Evolutionary conservation across 2,329 filamentous ascomycete species (phyloP).

Genomic region (Diaporthe vexans): DNA sequence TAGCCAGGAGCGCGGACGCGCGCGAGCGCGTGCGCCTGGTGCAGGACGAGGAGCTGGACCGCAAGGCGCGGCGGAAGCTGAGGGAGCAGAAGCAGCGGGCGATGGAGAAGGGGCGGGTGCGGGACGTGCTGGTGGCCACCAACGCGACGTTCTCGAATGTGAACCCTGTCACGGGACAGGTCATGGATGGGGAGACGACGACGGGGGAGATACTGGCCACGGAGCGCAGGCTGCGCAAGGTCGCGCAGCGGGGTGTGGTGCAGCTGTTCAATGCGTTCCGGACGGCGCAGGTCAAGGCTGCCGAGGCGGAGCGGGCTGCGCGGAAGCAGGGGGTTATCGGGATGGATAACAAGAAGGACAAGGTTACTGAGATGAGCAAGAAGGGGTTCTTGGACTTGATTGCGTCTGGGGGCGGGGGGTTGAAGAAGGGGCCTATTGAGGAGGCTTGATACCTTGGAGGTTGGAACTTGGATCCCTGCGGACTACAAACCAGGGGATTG

Average conservation of each 20-base stretch:
- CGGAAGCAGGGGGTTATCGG: conserved; percentile 83
- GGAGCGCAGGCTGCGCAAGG: conserved; percentile 86
- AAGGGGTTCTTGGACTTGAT: conserved; percentile 97
- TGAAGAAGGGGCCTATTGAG: conserved; percentile 72
- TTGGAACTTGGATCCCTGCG: too few species aligned
- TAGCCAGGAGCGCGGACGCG: conserved; percentile 84
- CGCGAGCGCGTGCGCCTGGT: conserved; percentile 79
- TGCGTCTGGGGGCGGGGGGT: conserved; percentile 70
- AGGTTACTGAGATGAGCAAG: conserved; percentile 95
- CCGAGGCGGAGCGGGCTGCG: conserved; percentile 79
- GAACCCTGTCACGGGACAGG: conserved; percentile 60
- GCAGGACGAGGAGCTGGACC: conserved; percentile 83
- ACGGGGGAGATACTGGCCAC: conserved; percentile 73
- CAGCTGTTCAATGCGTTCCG: conserved; percentile 97
- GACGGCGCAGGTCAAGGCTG: conserved; percentile 90
- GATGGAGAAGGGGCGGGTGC: conserved; percentile 88
- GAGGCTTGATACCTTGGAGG: conserved; percentile 61
- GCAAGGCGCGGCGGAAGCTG: conserved; percentile 83
- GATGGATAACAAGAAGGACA: conserved; percentile 84
- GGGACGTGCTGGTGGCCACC: conserved; percentile 80
- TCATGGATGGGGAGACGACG: conserved; percentile 57
- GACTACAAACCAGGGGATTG: not conserved
- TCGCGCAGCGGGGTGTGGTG: conserved; percentile 92
- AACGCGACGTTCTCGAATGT: conserved; percentile 57
- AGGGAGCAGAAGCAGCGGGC: conserved; percentile 84